Base-by-base conservation (phyloP, 805 yeast genomes). In the Suhomyces vadensis region DNA sequence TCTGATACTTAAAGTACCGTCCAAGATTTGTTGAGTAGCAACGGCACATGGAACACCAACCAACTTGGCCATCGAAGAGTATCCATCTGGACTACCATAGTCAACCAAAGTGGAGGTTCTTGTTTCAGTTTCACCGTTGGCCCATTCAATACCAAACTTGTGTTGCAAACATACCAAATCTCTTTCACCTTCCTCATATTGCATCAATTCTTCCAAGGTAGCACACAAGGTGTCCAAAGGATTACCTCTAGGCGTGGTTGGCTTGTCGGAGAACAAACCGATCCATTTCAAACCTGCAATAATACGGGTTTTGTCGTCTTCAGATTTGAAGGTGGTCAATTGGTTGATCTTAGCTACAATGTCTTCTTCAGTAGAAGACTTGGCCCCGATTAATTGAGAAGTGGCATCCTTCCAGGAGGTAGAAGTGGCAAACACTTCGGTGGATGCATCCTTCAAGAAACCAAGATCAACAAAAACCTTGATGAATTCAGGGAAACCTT, bases 1-100 rank as follows among this genome's bases (percentile, higher is more conserved):
- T 45, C 89, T 87, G 50, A 75, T 79, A 58, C 82, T 77, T 55
- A 78, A 75, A 46, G 83, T 80, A 54, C 97, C 97, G 55, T 86
- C 81, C 58, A 94, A 78, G 51, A 94, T 86, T 69, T 87, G 85
- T 72, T 82, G 81, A 47, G 86, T 77, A 23, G 98, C 99, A 65
- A 94, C 95, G 43, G 97, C 97, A 73, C 96, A 92, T 55, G 99
- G 99, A 52, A 90, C 92, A 75, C 99, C 99, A 44, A 94, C 99
- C 53, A 88, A 81, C 67, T 92, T 91, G 55, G 99, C 99, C 99
- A 94, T 94, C 26, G 98, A 91, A 31, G 96, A 85, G 83, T 92
- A 94, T 49, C 91, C 89, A 50, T 79, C 73, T 58, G 85, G 85
- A 55, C 79, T 83, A 74, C 99, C 99, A 70, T 87, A 88, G 69